phyloP scores from a whole-genome alignment of 345 rosid genomes.

The Linum lewisii region DNA sequence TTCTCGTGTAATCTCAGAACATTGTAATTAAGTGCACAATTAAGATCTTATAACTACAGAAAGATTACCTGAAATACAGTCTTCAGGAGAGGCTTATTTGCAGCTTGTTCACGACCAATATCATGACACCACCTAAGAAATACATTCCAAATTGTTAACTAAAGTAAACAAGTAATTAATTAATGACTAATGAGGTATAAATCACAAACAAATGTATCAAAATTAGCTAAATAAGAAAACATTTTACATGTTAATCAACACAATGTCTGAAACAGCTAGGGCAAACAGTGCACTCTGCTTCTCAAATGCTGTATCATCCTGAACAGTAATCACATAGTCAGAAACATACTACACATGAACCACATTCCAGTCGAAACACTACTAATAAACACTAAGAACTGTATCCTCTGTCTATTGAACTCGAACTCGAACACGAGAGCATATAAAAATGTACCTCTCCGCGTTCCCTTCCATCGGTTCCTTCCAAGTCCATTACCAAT shows the following conservation, averaged over 20 bases:
- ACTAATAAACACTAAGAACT: no score
- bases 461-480: slow-evolving; percentile 99
- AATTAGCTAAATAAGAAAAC: slow-evolving; percentile 2
- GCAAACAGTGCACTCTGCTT: slow-evolving; percentile 99
- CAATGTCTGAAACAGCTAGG: slow-evolving; percentile 95
- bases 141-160: slow-evolving; percentile 6
- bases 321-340: slow-evolving; percentile 16
- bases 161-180: not conserved
- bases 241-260: slow-evolving; percentile 93
- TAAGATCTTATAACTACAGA: slow-evolving; percentile 12
- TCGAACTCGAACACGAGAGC: no score
- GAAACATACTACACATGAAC: not conserved
- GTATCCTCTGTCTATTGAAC: no score
- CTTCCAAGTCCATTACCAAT: slow-evolving; percentile 96
- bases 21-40: slow-evolving; percentile 4
- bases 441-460: slow-evolving; percentile 58
- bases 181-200: no score
- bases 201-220: no score
- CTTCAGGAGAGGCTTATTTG: slow-evolving; percentile 94
- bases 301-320: slow-evolving; percentile 99
- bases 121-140: slow-evolving; percentile 97
- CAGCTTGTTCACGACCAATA: slow-evolving; percentile 99
- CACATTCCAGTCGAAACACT: not conserved
- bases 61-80: slow-evolving; percentile 88
- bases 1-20: no score